These are phyloP conservation scores for Nidula microcarpa DNA, from an alignment of 768 basidiomycete species.

Conservation along the genomic window DNA sequence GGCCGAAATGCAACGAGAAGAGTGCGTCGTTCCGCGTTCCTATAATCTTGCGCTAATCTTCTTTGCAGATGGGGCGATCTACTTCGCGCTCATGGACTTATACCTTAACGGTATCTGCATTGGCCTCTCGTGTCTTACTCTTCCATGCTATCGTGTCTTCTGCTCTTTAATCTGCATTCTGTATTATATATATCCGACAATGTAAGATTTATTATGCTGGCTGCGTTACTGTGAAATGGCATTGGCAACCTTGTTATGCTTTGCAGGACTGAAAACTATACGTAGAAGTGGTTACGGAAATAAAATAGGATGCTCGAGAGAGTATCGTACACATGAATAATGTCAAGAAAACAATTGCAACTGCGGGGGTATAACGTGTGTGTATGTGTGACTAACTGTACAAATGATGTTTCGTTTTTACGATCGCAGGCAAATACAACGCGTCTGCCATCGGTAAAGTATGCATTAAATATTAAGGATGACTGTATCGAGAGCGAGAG, in stretches of 20 bases:
- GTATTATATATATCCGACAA: neutral
- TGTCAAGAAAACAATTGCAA: neutral
- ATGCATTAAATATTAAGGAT: too few species aligned
- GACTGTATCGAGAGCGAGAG: too few species aligned
- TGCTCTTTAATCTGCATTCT: neutral
- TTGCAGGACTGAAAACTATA: neutral
- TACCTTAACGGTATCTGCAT: slow-evolving; percentile 18
- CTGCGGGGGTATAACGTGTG: neutral
- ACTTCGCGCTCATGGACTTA: slow-evolving; percentile 46
- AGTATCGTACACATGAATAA: neutral
- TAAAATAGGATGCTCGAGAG: neutral
- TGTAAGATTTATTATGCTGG: neutral
- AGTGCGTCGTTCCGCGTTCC: slow-evolving; percentile 49
- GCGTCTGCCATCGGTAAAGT: too few species aligned
- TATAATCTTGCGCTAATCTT: slow-evolving; percentile 2
- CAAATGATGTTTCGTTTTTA: too few species aligned
- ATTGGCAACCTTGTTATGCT: too few species aligned
- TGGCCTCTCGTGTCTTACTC: too few species aligned
- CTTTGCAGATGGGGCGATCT: slow-evolving; percentile 61
- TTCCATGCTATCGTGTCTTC: neutral
- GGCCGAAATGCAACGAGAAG: slow-evolving; percentile 71
- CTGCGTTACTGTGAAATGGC: too few species aligned
- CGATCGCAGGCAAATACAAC: too few species aligned
- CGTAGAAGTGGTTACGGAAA: neutral
- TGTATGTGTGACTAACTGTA: too few species aligned